A percentile compares a stretch with the other conserved stretches of the same genome.
Conservation (phyloP, 805 yeast species). For the Starmerella stellata region DNA sequence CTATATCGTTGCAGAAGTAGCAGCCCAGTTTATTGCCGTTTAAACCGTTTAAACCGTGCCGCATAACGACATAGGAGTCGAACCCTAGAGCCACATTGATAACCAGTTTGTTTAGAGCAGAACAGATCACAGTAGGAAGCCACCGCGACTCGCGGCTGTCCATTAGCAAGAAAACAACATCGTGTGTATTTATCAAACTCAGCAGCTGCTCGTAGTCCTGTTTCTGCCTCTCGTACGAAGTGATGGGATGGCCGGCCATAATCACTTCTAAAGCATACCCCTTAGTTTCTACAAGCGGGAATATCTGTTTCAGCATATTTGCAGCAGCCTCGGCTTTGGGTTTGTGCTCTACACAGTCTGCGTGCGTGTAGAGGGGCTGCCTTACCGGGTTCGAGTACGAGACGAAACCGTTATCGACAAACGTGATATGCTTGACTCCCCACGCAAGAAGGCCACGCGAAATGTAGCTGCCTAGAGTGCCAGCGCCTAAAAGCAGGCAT, state of each 20-base stretch:
- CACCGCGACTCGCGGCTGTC: constrained; percentile 93
- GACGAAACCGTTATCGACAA: constrained; percentile 77
- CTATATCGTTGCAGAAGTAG: constrained; percentile 88
- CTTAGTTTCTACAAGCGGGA: constrained; percentile 51
- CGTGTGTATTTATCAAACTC: constrained; percentile 45
- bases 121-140: constrained; percentile 81
- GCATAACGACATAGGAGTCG: constrained; percentile 81
- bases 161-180: constrained; percentile 62
- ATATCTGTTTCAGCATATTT: constrained; percentile 45
- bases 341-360: constrained; percentile 67
- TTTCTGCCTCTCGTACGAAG: constrained; percentile 34
- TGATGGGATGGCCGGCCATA: constrained; percentile 84
- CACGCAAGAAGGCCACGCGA: constrained; percentile 75
- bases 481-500: constrained; percentile 79
- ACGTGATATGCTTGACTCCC: constrained; percentile 76
- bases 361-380: constrained; percentile 68
- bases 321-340: constrained; percentile 70
- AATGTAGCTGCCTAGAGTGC: constrained; percentile 87
- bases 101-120: constrained; percentile 49
- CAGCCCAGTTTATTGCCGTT: constrained; percentile 66
- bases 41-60: constrained; percentile 65
- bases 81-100: constrained; percentile 90
- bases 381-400: constrained; percentile 92
- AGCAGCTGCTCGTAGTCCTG: constrained; percentile 36
- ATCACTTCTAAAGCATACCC: constrained; percentile 68